These are phyloP conservation scores for Ogataea corticis DNA, from an alignment of 805 yeast genomes.

Conservation along the genomic window DNA sequence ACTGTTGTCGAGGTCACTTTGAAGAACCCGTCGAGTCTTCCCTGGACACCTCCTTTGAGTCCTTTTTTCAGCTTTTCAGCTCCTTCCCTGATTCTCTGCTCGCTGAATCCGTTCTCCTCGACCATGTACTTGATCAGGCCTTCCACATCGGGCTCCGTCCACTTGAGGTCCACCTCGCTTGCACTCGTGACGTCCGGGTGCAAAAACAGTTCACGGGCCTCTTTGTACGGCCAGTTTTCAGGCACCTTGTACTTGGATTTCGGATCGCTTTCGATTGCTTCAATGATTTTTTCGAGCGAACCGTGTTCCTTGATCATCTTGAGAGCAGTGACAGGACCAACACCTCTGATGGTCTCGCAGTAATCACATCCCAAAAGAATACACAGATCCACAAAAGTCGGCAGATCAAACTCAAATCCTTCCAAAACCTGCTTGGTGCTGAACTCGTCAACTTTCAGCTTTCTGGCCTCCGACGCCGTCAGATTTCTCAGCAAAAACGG, in stretches of 20 bases:
- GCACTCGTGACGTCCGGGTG: constrained; percentile 77
- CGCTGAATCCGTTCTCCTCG: constrained; percentile 85
- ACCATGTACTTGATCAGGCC: constrained; percentile 84
- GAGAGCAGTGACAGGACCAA: constrained; percentile 93
- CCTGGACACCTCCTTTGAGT: constrained; percentile 82
- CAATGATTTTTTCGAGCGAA: constrained; percentile 75
- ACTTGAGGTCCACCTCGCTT: constrained; percentile 66
- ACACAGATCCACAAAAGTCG: constrained; percentile 86
- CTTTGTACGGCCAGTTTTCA: constrained; percentile 90
- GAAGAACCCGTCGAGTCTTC: constrained; percentile 90
- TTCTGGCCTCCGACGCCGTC: constrained; percentile 92
- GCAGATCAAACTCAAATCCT: constrained; percentile 71
- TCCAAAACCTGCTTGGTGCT: constrained; percentile 65
- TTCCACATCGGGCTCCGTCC: constrained; percentile 87
- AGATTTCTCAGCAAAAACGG: constrained; percentile 82
- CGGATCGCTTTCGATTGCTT: constrained; percentile 55
- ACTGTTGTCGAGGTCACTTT: constrained; percentile 48
- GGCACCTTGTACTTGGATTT: constrained; percentile 79
- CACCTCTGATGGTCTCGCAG: constrained; percentile 91
- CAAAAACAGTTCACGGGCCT: constrained; percentile 80
- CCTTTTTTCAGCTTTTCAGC: constrained; percentile 84
- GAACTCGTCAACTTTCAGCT: constrained; percentile 87
- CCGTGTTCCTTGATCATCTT: constrained; percentile 87
- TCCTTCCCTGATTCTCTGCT: constrained; percentile 87
- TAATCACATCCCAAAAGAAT: constrained; percentile 95